Base-by-base conservation (phyloP, 2,329 filamentous ascomycete species). In the Colletotrichum trifolii region DNA sequence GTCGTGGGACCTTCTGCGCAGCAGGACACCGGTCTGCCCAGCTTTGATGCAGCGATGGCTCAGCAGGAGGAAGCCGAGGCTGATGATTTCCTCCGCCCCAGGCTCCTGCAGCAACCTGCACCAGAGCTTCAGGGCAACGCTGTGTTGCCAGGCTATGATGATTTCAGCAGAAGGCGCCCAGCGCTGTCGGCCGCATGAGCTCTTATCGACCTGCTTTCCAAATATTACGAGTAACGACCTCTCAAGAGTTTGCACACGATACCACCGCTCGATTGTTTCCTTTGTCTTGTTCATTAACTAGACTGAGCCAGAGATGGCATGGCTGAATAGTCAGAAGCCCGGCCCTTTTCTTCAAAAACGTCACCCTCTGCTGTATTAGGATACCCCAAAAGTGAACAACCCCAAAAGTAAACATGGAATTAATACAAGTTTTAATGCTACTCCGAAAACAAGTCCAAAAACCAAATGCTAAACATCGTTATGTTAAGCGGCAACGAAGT, bases 41-140 rank as follows among this genome's bases (percentile, higher is more conserved):
- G 76, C 59, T 87, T 87, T 65, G 85, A 86, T 69, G 77, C 76
- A 8, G 82, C 78, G 33, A 74, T 84, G 67, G 77, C 77, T 1
- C 71, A 76, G 57, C 70, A 72, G 9, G 78, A 82, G 62, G 79
- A 79, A 59, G 79, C 79, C 3, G 81, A 81, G 17, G 78, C 76
- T 9, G 81, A 85, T 25, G 75, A 75, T 9, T 77, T 78, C 64
- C 66, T 85, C 12, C 74, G 74, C 55, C 81, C 82, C 12, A 77
- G 83, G 43, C 60, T 78, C 35, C 67, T 82, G 50, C 72, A 73
- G 25, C 71, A 76, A 38, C 77, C 79, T 0, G 71, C 76, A 8
- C 66, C 72, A 6, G 69, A 73, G 9, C 75, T 73, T 38, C 76
- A 74, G 60, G 71, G 71, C 33, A 73, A 70, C 54, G 71, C 72